Conservation (phyloP, 495 filamentous ascomycete genomes). For the Bacidia rubella region DNA sequence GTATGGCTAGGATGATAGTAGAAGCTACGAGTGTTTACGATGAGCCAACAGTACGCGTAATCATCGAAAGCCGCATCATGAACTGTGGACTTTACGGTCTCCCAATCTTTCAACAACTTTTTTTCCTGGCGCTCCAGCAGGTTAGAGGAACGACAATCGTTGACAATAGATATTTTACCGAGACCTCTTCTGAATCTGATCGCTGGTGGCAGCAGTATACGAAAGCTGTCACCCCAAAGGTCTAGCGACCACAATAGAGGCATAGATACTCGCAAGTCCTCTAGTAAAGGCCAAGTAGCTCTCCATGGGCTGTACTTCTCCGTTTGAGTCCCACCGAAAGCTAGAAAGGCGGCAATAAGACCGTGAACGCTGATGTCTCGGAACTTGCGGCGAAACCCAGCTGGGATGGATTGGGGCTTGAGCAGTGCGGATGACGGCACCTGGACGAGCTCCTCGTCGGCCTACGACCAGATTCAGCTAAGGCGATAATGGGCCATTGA, state of each 20-base stretch:
- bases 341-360: constrained; percentile 55
- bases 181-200: constrained; percentile 24
- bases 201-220: constrained; percentile 25
- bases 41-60: constrained; percentile 63
- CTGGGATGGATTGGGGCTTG: constrained; percentile 45
- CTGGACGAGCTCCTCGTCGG: constrained; percentile 42
- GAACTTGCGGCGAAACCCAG: constrained; percentile 30
- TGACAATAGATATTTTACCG: constrained; percentile 17
- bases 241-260: constrained; percentile 54
- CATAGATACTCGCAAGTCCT: constrained; percentile 47
- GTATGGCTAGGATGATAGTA: constrained; percentile 40
- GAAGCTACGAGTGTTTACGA: constrained; percentile 75
- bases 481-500: background rate
- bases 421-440: constrained; percentile 53
- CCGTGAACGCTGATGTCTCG: constrained; percentile 50
- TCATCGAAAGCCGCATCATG: constrained; percentile 35
- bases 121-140: constrained; percentile 47
- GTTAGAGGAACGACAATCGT: background rate
- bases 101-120: constrained; percentile 53
- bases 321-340: constrained; percentile 29
- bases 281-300: constrained; percentile 48
- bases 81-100: constrained; percentile 36
- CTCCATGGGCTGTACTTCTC: constrained; percentile 42
- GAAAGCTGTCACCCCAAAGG: constrained; percentile 21
- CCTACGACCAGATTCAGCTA: constrained; percentile 16